phyloP scores from a whole-genome alignment of 208 protist species.

The Lotmaria passim region DNA sequence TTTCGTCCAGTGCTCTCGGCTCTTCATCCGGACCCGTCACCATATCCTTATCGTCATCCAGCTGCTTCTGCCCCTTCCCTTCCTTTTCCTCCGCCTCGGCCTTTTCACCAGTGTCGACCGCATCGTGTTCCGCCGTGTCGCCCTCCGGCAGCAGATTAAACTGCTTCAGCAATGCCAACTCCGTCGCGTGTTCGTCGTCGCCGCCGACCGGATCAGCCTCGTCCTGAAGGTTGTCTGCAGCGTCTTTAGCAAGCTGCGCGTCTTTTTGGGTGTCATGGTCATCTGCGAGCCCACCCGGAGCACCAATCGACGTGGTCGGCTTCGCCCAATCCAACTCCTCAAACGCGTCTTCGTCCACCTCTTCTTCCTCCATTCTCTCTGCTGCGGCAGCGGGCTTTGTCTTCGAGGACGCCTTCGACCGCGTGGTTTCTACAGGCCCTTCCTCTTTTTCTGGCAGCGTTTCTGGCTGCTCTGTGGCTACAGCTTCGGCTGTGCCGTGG shows the following conservation, averaged over 20 bases:
- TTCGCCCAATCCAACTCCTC: slow-evolving; percentile 13
- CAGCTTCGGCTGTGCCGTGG: slow-evolving; percentile 10
- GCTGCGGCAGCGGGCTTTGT: too few relatives aligned
- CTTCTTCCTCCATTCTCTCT: not conserved
- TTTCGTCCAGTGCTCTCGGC: too few relatives aligned
- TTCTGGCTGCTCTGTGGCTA: slow-evolving; percentile 12
- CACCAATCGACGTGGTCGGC: slow-evolving; percentile 15
- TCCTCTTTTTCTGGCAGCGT: slow-evolving; percentile 14
- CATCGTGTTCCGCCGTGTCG: not conserved
- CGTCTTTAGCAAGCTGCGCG: too few relatives aligned
- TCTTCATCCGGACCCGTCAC: too few relatives aligned
- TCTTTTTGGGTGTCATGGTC: not conserved
- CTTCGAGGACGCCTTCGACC: too few relatives aligned
- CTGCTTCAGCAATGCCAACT: not conserved
- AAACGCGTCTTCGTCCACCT: slow-evolving; percentile 2
- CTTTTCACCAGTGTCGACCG: not conserved
- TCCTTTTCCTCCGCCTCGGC: not conserved
- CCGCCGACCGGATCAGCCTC: not conserved
- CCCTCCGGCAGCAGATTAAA: not conserved
- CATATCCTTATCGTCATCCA: too few relatives aligned
- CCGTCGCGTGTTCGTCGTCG: slow-evolving; percentile 3
- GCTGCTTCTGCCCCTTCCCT: not conserved
- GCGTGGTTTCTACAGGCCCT: too few relatives aligned
- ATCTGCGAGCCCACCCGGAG: not conserved
- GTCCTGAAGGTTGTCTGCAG: too few relatives aligned